Conservation (phyloP, 1,139 yeast species). For the Yamadazyma songkhlaensis region DNA sequence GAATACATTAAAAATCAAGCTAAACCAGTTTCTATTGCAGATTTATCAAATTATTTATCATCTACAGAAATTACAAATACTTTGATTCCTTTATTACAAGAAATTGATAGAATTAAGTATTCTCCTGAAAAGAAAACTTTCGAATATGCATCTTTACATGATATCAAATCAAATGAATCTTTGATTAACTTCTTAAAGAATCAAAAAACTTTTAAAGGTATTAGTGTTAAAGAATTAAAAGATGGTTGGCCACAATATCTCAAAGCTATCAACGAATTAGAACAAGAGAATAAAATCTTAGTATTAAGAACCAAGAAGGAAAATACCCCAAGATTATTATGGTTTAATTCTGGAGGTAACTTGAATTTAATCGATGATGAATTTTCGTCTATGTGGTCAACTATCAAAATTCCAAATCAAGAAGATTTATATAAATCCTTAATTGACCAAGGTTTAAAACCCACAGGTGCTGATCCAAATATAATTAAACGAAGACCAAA, state of each 20-base stretch:
- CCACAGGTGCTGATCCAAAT: constrained; percentile 97
- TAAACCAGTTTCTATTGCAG: constrained; percentile 61
- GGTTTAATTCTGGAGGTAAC: constrained; percentile 84
- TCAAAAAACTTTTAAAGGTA: constrained; percentile 87
- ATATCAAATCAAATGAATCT: constrained; percentile 79
- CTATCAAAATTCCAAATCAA: constrained; percentile 74
- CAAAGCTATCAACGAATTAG: constrained; percentile 72
- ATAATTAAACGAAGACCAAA: constrained; percentile 68
- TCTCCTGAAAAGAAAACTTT: constrained; percentile 60
- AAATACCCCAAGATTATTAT: constrained; percentile 81
- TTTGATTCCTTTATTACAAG: constrained; percentile 66
- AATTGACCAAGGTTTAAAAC: constrained; percentile 83
- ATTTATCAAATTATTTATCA: constrained; percentile 58
- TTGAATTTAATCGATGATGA: constrained; percentile 79
- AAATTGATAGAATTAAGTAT: constrained; percentile 71
- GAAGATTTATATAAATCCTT: constrained; percentile 73
- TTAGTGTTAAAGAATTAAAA: constrained; percentile 80
- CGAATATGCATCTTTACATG: constrained; percentile 85
- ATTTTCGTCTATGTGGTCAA: constrained; percentile 77
- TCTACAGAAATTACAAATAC: constrained; percentile 46
- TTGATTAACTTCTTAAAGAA: constrained; percentile 69
- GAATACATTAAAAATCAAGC: constrained; percentile 76
- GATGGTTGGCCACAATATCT: constrained; percentile 98
- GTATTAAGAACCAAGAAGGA: constrained; percentile 91
- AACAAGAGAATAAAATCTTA: constrained; percentile 69